Conservation (phyloP, 2,329 filamentous ascomycete species). For the Paecilomyces formosus region DNA sequence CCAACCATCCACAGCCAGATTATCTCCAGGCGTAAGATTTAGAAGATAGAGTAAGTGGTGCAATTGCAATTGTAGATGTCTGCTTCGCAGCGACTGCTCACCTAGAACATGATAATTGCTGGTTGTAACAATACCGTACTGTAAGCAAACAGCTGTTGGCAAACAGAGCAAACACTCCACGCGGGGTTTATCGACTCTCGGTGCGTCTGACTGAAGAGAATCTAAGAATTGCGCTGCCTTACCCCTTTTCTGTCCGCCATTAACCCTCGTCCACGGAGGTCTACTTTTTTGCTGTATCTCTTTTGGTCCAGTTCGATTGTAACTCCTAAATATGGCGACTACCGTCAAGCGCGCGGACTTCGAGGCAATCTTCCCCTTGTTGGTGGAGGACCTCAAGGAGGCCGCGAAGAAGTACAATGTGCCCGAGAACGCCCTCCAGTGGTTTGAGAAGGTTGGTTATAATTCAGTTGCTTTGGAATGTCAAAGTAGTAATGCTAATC, state of each 20-base stretch:
- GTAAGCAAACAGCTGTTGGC: conserved; percentile 5
- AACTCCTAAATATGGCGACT: conserved; percentile 51
- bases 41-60: not conserved
- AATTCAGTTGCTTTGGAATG: not conserved
- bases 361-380: conserved; percentile 79
- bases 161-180: conserved; percentile 22
- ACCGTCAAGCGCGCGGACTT: conserved; percentile 68
- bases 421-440: conserved; percentile 70
- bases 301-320: not conserved
- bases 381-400: conserved; percentile 72
- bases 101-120: not conserved
- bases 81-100: not conserved
- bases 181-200: conserved; percentile 1
- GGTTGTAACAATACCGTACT: not conserved
- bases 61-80: not conserved
- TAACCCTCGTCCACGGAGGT: not conserved
- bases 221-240: not conserved
- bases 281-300: not conserved
- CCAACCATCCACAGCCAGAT: not conserved
- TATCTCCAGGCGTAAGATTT: not conserved
- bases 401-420: conserved; percentile 77
- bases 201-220: not conserved
- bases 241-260: conserved; percentile 2
- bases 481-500: not conserved
- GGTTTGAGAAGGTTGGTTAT: conserved; percentile 70